Evolutionary conservation across 495 filamentous ascomycete species (phyloP), one percentile per base, ranked within the genome.

Genomic region (Trichoderma virens): DNA sequence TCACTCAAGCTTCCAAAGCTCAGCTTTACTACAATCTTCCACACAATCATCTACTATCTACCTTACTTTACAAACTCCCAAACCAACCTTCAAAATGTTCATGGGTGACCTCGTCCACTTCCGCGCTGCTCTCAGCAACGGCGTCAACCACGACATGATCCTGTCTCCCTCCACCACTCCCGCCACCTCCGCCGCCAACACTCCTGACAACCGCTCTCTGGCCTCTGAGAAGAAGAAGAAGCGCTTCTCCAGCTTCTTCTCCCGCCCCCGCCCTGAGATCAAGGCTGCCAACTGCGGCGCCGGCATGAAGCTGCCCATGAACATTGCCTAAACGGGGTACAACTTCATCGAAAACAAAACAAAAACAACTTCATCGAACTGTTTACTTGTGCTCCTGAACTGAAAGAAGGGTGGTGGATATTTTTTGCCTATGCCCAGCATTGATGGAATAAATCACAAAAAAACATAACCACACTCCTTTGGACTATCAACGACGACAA

Each of bases 251-350:
- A 3, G 16, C 20, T 56, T 8, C 2, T 56, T 8, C 23, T 28
- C 23, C 2, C 25, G 23, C 3, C 25, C 23, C 25, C 9, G 5
- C 23, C 23, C 23, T n/a, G 3, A 3, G 1, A 23, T 13, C 51
- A 51, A 51, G 45, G 45, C 45, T 27, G 45, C 23, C n/a, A 51
- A 51, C 45, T 51, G 45, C 45, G 39, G 39, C 39, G 39, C 39
- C 14, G 39, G 39, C 39, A 43, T 43, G 39, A 43, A 43, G 39
- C 39, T 43, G 39, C 39, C 39, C 39, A 14, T 18, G 9, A 47
- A n/a, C 43, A 7, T 47, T n/a, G n/a, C n/a, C 43, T 20, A 47
- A 20, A 47, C 38, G 3, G 18, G 18, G 38, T 11, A 41, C 11
- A 11, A 41, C 38, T 41, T n/a, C n/a, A n/a, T n/a, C n/a, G n/a